Evolutionary conservation across 805 yeast species (phyloP).

Genomic region (Peterozyma xylosa): DNA sequence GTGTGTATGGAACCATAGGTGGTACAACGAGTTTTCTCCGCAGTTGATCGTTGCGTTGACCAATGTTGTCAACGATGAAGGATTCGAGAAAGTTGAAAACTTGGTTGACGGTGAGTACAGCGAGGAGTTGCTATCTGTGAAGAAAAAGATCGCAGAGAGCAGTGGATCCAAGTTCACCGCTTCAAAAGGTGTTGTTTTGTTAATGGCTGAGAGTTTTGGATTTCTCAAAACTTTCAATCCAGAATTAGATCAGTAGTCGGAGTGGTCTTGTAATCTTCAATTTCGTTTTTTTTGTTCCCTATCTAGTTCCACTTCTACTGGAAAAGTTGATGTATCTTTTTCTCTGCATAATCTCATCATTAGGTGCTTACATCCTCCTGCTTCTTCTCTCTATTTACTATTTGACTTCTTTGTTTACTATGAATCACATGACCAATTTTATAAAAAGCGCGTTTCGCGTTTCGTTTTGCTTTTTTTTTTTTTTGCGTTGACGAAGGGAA

Average conservation of each 20-base stretch:
- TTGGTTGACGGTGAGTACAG: constrained; percentile 64
- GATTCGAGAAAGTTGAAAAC: constrained; percentile 67
- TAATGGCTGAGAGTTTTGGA: constrained; percentile 44
- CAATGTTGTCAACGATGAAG: constrained; percentile 65
- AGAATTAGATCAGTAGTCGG: background rate
- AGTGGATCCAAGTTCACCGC: background rate
- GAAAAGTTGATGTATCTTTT: no score
- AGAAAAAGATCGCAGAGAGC: constrained; percentile 10
- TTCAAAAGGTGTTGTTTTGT: constrained; percentile 47
- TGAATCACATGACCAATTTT: no score
- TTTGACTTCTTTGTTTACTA: no score
- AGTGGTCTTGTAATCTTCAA: no score
- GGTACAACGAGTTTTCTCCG: constrained; percentile 92
- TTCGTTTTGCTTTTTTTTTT: no score
- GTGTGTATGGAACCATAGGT: constrained; percentile 96
- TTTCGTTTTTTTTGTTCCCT: no score
- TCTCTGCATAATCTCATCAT: no score
- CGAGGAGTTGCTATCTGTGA: constrained; percentile 10
- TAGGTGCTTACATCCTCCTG: no score
- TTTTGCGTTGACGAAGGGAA: no score
- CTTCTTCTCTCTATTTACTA: no score
- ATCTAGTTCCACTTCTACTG: no score
- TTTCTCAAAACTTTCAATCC: constrained; percentile 35
- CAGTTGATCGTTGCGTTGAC: constrained; percentile 48
- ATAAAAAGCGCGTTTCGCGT: no score